Evolutionary conservation across 768 basidiomycete species (phyloP).

Genomic region (Rickenella mellea): DNA sequence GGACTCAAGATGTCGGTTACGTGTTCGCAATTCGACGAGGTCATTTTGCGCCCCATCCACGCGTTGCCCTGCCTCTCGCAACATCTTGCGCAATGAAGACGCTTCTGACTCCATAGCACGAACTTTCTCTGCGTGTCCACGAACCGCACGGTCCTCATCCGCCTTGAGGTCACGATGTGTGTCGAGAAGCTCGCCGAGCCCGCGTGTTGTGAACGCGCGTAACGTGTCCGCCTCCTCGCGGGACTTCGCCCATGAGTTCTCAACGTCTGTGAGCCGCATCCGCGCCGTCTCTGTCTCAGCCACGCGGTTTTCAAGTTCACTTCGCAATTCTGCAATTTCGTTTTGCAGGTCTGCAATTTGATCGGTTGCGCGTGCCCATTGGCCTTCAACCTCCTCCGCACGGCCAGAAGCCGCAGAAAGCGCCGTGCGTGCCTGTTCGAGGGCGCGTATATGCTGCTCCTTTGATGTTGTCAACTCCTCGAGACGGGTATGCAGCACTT

Average conservation of each 20-base stretch:
- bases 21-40: constrained; percentile 58
- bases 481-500: constrained; percentile 52
- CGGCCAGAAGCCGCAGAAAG: constrained; percentile 68
- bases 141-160: constrained; percentile 69
- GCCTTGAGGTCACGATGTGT: constrained; percentile 77
- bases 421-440: constrained; percentile 79
- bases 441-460: constrained; percentile 78
- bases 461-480: constrained; percentile 62
- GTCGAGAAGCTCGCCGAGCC: constrained; percentile 80
- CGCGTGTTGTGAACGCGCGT: constrained; percentile 75
- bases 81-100: constrained; percentile 64
- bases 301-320: constrained; percentile 69
- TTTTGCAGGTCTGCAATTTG: constrained; percentile 62
- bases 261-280: constrained; percentile 62
- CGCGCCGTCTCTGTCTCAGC: constrained; percentile 66
- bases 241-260: constrained; percentile 87
- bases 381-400: constrained; percentile 67
- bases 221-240: constrained; percentile 90
- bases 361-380: constrained; percentile 61
- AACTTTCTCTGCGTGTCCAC: constrained; percentile 76
- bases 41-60: constrained; percentile 60
- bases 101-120: constrained; percentile 74
- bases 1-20: constrained; percentile 51
- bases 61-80: constrained; percentile 67
- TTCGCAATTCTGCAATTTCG: constrained; percentile 70